Conservation (phyloP, 805 yeast genomes). For the Starmerella kuoi region DNA sequence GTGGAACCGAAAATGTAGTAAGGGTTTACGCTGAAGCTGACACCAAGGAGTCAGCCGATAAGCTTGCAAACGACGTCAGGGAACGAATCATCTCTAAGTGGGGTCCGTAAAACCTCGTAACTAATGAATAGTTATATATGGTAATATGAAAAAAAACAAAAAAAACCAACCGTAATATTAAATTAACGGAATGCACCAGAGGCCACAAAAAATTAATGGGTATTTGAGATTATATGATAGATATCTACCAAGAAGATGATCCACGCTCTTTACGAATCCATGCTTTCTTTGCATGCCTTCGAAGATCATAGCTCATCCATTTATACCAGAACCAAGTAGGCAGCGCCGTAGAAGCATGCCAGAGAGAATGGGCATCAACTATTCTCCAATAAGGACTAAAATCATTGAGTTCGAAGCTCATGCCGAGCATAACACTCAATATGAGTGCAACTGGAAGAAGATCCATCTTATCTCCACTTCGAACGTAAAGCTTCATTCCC, state of each 20-base stretch:
- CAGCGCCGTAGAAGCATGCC: slow-evolving; percentile 83
- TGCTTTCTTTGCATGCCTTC: slow-evolving; percentile 4
- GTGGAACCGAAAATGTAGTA: slow-evolving; percentile 96
- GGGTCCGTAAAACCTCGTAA: slow-evolving; percentile 8
- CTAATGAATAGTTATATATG: too few relatives aligned
- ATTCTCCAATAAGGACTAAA: slow-evolving; percentile 61
- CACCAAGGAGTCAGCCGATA: slow-evolving; percentile 37
- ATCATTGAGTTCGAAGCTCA: slow-evolving; percentile 85
- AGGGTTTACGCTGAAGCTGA: slow-evolving; percentile 88
- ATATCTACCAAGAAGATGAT: too few relatives aligned
- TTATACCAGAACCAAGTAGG: slow-evolving; percentile 69
- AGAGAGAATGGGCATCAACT: slow-evolving; percentile 82
- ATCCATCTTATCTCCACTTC: slow-evolving; percentile 29
- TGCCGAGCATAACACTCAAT: slow-evolving; percentile 48
- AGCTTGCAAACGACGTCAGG: slow-evolving; percentile 31
- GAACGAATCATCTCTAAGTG: slow-evolving; percentile 18
- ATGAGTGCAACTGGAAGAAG: slow-evolving; percentile 44
- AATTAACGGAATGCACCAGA: too few relatives aligned
- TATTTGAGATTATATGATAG: too few relatives aligned
- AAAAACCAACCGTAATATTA: too few relatives aligned
- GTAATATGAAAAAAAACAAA: not conserved
- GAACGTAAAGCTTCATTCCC: slow-evolving; percentile 24
- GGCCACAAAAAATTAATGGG: too few relatives aligned
- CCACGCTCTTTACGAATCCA: slow-evolving; percentile 2
- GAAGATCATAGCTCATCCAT: slow-evolving; percentile 31